A percentile compares a stretch with the other conserved stretches of the same genome.
phyloP scores from a whole-genome alignment of 352 stramenopile species.

The Phytophthora sansomeana region DNA sequence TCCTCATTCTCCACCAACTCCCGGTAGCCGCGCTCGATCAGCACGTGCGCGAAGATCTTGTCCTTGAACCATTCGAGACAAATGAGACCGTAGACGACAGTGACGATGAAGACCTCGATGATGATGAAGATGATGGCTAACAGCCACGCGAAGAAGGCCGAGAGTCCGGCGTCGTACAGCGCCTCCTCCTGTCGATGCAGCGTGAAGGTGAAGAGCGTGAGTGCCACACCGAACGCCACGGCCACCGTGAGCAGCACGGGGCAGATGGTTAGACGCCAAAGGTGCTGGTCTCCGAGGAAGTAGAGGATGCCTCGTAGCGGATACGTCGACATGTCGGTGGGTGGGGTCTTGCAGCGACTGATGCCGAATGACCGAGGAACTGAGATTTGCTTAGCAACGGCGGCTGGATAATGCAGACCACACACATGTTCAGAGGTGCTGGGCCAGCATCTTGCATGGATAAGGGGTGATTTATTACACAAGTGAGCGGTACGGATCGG shows the following conservation, averaged over 20 bases:
- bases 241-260: constrained; percentile 61
- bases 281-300: constrained; percentile 51
- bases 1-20: constrained; percentile 55
- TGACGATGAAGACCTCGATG: constrained; percentile 64
- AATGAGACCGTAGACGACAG: constrained; percentile 56
- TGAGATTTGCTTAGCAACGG: not conserved
- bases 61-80: constrained; percentile 55
- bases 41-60: constrained; percentile 61
- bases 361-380: constrained; percentile 10
- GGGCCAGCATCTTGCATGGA: not conserved
- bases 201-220: constrained; percentile 50
- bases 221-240: constrained; percentile 44
- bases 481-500: constrained; percentile 27
- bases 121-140: constrained; percentile 57
- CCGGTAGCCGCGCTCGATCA: constrained; percentile 46
- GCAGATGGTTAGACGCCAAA: constrained; percentile 55
- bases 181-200: constrained; percentile 48
- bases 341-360: constrained; percentile 3
- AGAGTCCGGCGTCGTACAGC: constrained; percentile 47
- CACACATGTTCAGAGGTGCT: not conserved
- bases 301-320: constrained; percentile 48
- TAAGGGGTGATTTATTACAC: constrained; percentile 10
- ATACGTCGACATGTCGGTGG: constrained; percentile 47
- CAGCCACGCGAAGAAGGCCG: constrained; percentile 58
- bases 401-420: not conserved